Percentiles rank a stretch among this genome's conserved stretches.
Evolutionary conservation across 2,329 filamentous ascomycete species (phyloP).

Genomic region (Calycina herbarum): DNA sequence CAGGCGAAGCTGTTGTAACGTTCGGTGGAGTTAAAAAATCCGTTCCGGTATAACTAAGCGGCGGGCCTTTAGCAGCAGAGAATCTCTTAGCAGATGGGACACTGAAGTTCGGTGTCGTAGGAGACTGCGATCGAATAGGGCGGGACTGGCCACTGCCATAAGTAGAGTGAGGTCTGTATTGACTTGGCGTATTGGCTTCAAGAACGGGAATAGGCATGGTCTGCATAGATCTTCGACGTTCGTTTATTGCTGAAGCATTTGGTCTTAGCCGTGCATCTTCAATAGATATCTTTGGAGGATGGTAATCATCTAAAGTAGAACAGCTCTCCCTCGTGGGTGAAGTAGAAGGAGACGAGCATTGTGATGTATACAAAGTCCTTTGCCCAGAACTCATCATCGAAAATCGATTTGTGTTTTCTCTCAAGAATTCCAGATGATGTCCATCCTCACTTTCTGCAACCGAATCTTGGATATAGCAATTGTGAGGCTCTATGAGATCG

Average conservation of each 20-base stretch:
- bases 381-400: constrained; percentile 63
- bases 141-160: constrained; percentile 20
- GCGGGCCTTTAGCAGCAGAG: constrained; percentile 20
- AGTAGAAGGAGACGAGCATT: constrained; percentile 56
- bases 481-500: background rate
- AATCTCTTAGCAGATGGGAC: constrained; percentile 33
- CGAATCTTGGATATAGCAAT: constrained; percentile 41
- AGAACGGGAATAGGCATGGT: constrained; percentile 25
- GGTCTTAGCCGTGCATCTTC: constrained; percentile 30
- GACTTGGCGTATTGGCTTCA: constrained; percentile 21
- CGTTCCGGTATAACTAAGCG: background rate
- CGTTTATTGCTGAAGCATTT: constrained; percentile 32
- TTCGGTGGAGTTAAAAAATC: constrained; percentile 7
- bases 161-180: constrained; percentile 31
- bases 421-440: constrained; percentile 56
- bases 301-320: constrained; percentile 33
- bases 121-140: constrained; percentile 18
- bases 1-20: constrained; percentile 13
- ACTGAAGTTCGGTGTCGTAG: constrained; percentile 36
- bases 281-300: constrained; percentile 16
- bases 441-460: constrained; percentile 59
- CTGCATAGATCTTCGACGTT: constrained; percentile 37
- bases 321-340: constrained; percentile 58
- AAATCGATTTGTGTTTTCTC: constrained; percentile 56
- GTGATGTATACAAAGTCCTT: constrained; percentile 59